Conservation (phyloP, 1,284 basidiomycete genomes). For the Violaceomyces palustris region DNA sequence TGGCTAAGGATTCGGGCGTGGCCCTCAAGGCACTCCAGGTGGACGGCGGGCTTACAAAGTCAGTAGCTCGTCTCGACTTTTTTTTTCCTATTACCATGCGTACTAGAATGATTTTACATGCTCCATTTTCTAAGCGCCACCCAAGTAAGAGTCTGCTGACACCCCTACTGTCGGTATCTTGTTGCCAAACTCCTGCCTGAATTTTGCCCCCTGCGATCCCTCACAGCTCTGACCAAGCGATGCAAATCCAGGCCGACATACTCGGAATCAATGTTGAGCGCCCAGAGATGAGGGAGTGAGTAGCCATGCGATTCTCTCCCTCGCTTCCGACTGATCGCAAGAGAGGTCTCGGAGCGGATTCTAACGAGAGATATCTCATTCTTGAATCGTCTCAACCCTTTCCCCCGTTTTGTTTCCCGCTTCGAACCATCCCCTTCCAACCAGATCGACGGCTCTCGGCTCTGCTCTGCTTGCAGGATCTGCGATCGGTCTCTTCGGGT, state of each 20-base stretch:
- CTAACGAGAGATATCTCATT: no score
- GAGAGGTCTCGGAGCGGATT: no score
- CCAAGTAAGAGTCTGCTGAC: no score
- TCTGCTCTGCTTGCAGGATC: slow-evolving; percentile 90
- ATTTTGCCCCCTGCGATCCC: no score
- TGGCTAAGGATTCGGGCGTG: slow-evolving; percentile 72
- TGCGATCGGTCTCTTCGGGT: slow-evolving; percentile 84
- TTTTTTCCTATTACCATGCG: no score
- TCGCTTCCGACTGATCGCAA: no score
- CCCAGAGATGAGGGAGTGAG: slow-evolving; percentile 88
- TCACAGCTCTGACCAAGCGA: slow-evolving; percentile 61
- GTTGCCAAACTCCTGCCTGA: no score
- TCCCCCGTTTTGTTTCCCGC: not conserved
- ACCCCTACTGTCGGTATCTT: no score
- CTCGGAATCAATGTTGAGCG: slow-evolving; percentile 86
- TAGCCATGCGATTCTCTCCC: slow-evolving; percentile 1
- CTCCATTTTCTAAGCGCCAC: no score
- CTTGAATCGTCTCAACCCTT: slow-evolving; percentile 1
- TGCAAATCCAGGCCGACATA: slow-evolving; percentile 87
- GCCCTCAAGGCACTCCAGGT: slow-evolving; percentile 80
- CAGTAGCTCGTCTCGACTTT: no score
- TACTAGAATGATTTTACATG: no score
- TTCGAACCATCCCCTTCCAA: not conserved
- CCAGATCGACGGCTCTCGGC: slow-evolving; percentile 90
- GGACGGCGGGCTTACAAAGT: slow-evolving; percentile 62